Evolutionary conservation across 305 asterid species (phyloP).

Genomic region (Fraxinus latifolia): DNA sequence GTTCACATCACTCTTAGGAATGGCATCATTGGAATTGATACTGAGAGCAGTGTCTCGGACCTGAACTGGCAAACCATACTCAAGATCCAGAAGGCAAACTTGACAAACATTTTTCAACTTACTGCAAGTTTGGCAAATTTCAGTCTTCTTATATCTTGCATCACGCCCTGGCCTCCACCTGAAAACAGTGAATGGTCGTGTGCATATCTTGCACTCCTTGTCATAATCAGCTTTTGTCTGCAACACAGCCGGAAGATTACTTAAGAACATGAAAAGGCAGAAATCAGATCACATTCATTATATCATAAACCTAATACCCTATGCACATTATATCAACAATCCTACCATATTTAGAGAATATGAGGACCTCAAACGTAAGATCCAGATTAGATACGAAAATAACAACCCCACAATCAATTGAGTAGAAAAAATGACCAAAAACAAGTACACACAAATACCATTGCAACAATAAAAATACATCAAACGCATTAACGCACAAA

Average conservation of each 20-base stretch:
- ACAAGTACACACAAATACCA: neutral
- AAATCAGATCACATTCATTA: neutral
- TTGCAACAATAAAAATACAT: neutral
- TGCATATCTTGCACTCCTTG: slow-evolving; percentile 95
- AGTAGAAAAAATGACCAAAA: neutral
- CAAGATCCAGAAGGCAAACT: slow-evolving; percentile 96
- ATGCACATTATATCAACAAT: neutral
- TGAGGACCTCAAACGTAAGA: neutral
- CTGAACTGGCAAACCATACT: slow-evolving; percentile 93
- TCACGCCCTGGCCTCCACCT: slow-evolving; percentile 99
- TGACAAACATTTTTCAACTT: slow-evolving; percentile 94
- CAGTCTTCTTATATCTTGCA: slow-evolving; percentile 87
- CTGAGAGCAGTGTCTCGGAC: slow-evolving; percentile 89
- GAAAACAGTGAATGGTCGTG: slow-evolving; percentile 90
- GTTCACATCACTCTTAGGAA: slow-evolving; percentile 92
- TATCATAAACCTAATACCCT: slow-evolving; percentile 1
- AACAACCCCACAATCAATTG: neutral
- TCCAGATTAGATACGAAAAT: slow-evolving; percentile 4
- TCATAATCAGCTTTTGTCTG: slow-evolving; percentile 91
- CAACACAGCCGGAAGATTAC: slow-evolving; percentile 3
- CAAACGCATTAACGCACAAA: neutral
- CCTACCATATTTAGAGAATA: neutral
- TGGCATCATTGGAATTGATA: slow-evolving; percentile 81
- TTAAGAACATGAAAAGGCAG: neutral
- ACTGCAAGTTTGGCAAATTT: slow-evolving; percentile 96